Evolutionary conservation across 2,329 filamentous ascomycete species (phyloP).

Genomic region (Pezicula rhizophila): DNA sequence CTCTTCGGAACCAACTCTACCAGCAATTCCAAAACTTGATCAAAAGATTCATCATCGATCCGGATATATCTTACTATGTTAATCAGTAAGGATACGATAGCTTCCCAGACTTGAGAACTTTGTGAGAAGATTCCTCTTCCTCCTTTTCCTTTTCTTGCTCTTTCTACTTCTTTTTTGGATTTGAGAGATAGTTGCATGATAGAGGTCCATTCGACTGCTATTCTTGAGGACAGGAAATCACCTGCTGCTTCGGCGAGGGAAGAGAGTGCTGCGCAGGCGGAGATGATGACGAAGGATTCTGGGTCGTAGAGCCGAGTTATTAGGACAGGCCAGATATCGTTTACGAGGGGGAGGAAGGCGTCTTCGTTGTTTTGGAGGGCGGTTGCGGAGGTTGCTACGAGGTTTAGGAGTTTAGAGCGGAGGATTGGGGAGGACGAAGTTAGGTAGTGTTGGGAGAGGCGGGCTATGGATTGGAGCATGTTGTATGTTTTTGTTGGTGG

Average conservation of each 20-base stretch:
- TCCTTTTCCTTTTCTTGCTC: conserved; percentile 22
- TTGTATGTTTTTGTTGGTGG: conserved; percentile 73
- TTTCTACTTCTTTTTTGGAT: conserved; percentile 33
- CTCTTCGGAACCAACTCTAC: conserved; percentile 40
- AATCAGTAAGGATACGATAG: conserved; percentile 51
- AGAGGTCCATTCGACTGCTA: conserved; percentile 66
- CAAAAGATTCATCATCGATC: conserved; percentile 64
- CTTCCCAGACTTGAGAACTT: conserved; percentile 58
- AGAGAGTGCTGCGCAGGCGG: conserved; percentile 63
- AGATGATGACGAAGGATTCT: conserved; percentile 63
- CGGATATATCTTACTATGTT: conserved; percentile 56
- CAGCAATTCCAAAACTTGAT: conserved; percentile 62
- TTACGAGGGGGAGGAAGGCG: conserved; percentile 80
- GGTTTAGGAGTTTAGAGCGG: conserved; percentile 69
- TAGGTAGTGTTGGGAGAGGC: conserved; percentile 83
- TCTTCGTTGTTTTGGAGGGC: conserved; percentile 72
- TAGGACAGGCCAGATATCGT: conserved; percentile 84
- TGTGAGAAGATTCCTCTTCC: conserved; percentile 55
- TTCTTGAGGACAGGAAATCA: conserved; percentile 71
- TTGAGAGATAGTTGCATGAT: conserved; percentile 46
- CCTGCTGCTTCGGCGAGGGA: conserved; percentile 67
- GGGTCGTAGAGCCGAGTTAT: conserved; percentile 59
- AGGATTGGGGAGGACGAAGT: conserved; percentile 77
- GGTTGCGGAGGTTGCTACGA: conserved; percentile 67
- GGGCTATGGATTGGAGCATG: conserved; percentile 76